Base-by-base conservation (phyloP, 1,139 yeast genomes). In the Nakaseomyces sp. region DNA sequence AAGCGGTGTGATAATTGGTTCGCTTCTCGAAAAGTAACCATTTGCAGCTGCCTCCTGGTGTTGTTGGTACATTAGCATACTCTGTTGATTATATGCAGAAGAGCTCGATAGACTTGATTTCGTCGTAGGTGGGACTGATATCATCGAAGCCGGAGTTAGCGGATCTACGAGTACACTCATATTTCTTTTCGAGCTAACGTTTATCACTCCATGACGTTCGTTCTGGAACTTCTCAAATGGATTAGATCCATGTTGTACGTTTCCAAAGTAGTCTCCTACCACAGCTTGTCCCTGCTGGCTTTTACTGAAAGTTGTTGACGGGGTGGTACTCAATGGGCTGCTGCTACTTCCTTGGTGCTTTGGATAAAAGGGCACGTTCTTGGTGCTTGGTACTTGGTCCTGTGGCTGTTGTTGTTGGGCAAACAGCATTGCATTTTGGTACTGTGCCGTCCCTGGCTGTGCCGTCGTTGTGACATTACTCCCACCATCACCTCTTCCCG, bases 121-220 rank as follows among this genome's bases (percentile, higher is more conserved):
- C 16, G 45, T 37, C n/a, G 39, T 36, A n/a, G 44, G 9, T 3
- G 47, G 18, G 12, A 33, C 31, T 10, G 32, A 35, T 24, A 18
- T 32, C 40, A 42, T 37, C 3, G 30, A 31, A 9, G 57, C 57
- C 3, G 67, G 61, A 19, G 66, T 65, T 12, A 65, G 49, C 1
- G 68, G 68, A 47, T 65, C 69, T 51, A 61, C 57, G 4, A 62
- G 45, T 7, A 63, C 54, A 18, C 68, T 63, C 61, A 59, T 56
- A 40, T 60, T 57, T 45, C 68, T 56, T 45, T 57, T 58, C 7
- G 54, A 44, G 0, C 60, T 25, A 36, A 42, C 37, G 20, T 37
- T 31, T 45, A 20, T n/a, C 5, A n/a, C 18, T 7, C 38, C 28
- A 13, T 35, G 26, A 8, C 28, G 26, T 8, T 35, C 38, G 18